Percentiles rank a stretch among this genome's conserved stretches.
Evolutionary conservation across 2,329 filamentous ascomycete species (phyloP).

Genomic region (Phyllosticta capitalensis): DNA sequence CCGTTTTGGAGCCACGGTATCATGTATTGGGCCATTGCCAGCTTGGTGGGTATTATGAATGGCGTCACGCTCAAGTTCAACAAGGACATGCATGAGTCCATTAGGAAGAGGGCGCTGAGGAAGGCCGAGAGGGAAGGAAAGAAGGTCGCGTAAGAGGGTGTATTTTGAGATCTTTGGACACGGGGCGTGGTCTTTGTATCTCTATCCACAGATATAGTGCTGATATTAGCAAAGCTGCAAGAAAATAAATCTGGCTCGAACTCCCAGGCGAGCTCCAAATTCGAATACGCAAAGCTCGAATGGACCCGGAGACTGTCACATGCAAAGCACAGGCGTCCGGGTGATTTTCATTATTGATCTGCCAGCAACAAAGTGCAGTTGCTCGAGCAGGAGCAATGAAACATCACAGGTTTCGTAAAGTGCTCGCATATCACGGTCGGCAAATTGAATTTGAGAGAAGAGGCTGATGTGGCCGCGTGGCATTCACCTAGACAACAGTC

Average conservation of each 20-base stretch:
- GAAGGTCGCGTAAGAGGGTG: slow-evolving; percentile 35
- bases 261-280: no score
- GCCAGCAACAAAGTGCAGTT: neutral
- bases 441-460: neutral
- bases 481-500: neutral
- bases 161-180: neutral
- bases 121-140: slow-evolving; percentile 78
- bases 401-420: neutral
- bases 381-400: neutral
- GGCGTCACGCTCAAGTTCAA: slow-evolving; percentile 51
- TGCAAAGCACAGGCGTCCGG: neutral
- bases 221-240: no score
- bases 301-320: neutral
- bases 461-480: neutral
- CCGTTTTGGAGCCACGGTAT: slow-evolving; percentile 89
- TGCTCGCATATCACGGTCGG: neutral
- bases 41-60: slow-evolving; percentile 50
- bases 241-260: no score
- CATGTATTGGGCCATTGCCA: slow-evolving; percentile 71
- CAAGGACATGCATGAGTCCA: slow-evolving; percentile 67
- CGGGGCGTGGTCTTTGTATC: neutral
- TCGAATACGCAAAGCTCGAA: neutral
- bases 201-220: no score
- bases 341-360: neutral
- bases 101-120: slow-evolving; percentile 69